Conservation (phyloP, 2,329 filamentous ascomycete species). For the Penicillium sp. region DNA sequence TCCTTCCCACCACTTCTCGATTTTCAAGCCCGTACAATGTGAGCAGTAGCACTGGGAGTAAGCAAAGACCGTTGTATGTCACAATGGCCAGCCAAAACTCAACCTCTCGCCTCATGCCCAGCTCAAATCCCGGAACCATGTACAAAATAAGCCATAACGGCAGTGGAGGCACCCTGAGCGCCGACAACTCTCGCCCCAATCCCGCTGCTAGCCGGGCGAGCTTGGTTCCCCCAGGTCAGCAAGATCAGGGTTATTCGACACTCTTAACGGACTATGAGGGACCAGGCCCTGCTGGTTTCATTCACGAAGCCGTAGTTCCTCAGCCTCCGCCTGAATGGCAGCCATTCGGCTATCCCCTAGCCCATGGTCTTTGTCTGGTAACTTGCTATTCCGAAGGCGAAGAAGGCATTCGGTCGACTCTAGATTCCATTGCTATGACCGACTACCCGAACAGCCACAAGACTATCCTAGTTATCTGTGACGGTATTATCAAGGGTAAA, state of each 20-base stretch:
- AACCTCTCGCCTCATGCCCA: slow-evolving; percentile 67
- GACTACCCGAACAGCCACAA: slow-evolving; percentile 99
- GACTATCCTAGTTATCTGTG: slow-evolving; percentile 91
- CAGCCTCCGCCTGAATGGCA: slow-evolving; percentile 97
- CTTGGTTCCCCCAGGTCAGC: slow-evolving; percentile 57
- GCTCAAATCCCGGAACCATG: slow-evolving; percentile 56
- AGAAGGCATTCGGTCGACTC: slow-evolving; percentile 85
- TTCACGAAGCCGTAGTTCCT: slow-evolving; percentile 91
- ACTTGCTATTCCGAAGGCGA: slow-evolving; percentile 97
- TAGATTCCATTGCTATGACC: slow-evolving; percentile 94
- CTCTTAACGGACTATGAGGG: slow-evolving; percentile 63
- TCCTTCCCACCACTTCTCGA: slow-evolving; percentile 88
- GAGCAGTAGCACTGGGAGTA: slow-evolving; percentile 46
- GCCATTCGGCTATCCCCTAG: slow-evolving; percentile 91
- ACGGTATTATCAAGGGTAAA: slow-evolving; percentile 95
- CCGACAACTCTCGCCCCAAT: slow-evolving; percentile 44
- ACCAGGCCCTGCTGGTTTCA: slow-evolving; percentile 85
- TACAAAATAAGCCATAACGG: slow-evolving; percentile 62
- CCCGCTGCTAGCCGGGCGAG: slow-evolving; percentile 51
- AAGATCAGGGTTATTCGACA: slow-evolving; percentile 54
- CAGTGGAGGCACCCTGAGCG: slow-evolving; percentile 57
- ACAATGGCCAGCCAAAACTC: slow-evolving; percentile 93
- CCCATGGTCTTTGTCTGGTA: slow-evolving; percentile 89
- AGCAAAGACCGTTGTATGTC: slow-evolving; percentile 63
- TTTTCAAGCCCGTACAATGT: slow-evolving; percentile 88